A percentile compares a stretch with the other conserved stretches of the same genome.
These are phyloP conservation scores for Macadamia integrifolia DNA, from an alignment of 164 flowering plant species.

Conservation along the genomic window DNA sequence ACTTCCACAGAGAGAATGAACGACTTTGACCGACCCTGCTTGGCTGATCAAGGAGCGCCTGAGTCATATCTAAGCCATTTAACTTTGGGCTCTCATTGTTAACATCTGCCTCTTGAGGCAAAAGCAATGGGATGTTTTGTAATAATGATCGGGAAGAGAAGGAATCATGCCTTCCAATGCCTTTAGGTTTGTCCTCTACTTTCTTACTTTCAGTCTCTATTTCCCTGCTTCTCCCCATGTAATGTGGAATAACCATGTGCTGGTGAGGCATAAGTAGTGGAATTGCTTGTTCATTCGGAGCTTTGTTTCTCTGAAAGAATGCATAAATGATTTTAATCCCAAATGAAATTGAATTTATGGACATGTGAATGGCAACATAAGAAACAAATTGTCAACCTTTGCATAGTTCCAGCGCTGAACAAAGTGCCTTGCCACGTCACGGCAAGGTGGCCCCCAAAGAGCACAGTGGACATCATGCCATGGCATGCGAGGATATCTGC, in stretches of 20 bases:
- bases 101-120: constrained; percentile 75
- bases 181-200: constrained; percentile 25
- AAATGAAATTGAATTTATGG: not conserved
- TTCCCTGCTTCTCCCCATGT: constrained; percentile 57
- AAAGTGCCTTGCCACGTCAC: constrained; percentile 94
- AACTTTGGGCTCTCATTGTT: constrained; percentile 31
- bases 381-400: constrained; percentile 46
- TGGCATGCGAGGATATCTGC: constrained; percentile 96
- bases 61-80: constrained; percentile 29
- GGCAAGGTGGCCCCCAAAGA: constrained; percentile 98
- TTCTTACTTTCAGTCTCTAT: constrained; percentile 33
- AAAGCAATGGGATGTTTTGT: constrained; percentile 86
- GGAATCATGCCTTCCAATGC: constrained; percentile 50
- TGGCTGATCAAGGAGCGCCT: constrained; percentile 30
- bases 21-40: constrained; percentile 31
- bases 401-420: constrained; percentile 99
- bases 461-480: constrained; percentile 99
- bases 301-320: constrained; percentile 82
- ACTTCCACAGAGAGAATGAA: constrained; percentile 55
- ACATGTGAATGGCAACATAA: not conserved
- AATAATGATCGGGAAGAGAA: constrained; percentile 60
- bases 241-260: constrained; percentile 99
- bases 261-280: constrained; percentile 98
- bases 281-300: constrained; percentile 88
- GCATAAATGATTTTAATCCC: constrained; percentile 7